Conservation (phyloP, 306 rosid genomes). For the Clitoria ternatea region DNA sequence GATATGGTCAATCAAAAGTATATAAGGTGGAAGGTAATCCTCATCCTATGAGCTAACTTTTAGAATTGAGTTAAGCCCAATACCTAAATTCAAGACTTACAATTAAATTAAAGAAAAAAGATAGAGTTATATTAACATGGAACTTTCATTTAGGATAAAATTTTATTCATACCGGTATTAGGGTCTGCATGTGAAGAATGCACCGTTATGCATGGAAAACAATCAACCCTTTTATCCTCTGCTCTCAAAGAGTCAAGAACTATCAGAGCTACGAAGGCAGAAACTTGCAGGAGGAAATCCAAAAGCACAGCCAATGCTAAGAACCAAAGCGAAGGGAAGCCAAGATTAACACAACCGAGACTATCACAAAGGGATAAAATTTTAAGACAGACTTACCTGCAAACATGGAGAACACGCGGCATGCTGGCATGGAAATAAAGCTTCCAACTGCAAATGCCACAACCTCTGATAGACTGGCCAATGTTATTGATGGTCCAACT, state of each 20-base stretch:
- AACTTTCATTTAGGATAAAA: conserved; percentile 19
- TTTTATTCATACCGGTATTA: conserved; percentile 57
- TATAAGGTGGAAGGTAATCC: too few relatives aligned
- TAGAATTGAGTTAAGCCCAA: too few relatives aligned
- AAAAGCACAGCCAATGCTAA: conserved; percentile 94
- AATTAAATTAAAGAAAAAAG: not conserved
- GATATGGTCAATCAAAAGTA: too few relatives aligned
- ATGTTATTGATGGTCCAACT: conserved; percentile 98
- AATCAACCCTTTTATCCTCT: conserved; percentile 90
- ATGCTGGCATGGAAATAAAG: conserved; percentile 98
- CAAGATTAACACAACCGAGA: conserved; percentile 14
- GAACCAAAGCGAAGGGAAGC: conserved; percentile 39
- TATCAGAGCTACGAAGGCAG: conserved; percentile 93
- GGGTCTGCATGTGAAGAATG: conserved; percentile 47
- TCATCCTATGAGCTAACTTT: too few relatives aligned
- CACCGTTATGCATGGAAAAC: conserved; percentile 80
- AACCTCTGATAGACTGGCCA: conserved; percentile 95
- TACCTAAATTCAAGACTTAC: too few relatives aligned
- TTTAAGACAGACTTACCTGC: conserved; percentile 56
- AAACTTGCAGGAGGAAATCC: conserved; percentile 96
- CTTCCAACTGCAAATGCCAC: conserved; percentile 97
- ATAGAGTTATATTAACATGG: not conserved
- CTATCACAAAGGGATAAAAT: conserved; percentile 13
- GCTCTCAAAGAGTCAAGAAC: conserved; percentile 77
- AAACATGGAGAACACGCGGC: conserved; percentile 99